Evolutionary conservation across 805 yeast species (phyloP).

Genomic region (Danielia reshetovae): DNA sequence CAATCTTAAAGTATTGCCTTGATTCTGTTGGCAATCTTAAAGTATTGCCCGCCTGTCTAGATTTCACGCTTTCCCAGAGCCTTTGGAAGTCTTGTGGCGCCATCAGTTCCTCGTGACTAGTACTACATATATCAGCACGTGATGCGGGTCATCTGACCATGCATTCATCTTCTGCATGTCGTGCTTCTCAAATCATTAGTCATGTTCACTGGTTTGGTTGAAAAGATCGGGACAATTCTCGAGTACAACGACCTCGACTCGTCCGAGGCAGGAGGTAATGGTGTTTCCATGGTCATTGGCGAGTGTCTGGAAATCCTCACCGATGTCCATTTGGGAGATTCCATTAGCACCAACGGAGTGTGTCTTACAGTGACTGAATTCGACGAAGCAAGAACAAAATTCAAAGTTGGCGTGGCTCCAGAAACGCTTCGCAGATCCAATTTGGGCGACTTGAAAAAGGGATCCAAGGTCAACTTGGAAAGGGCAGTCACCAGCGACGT

Average conservation of each 20-base stretch:
- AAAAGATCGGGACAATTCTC: conserved; percentile 65
- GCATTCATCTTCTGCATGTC: too few species aligned
- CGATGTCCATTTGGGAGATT: conserved; percentile 92
- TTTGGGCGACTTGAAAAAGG: conserved; percentile 55
- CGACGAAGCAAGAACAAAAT: conserved; percentile 40
- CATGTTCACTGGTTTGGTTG: conserved; percentile 96
- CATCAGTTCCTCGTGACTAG: too few species aligned
- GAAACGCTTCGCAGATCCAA: conserved; percentile 85
- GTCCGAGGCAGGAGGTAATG: conserved; percentile 61
- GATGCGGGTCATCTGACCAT: too few species aligned
- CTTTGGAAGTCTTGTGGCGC: too few species aligned
- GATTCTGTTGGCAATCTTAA: too few species aligned
- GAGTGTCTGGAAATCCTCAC: conserved; percentile 59
- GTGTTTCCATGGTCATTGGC: conserved; percentile 64
- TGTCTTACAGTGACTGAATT: conserved; percentile 93
- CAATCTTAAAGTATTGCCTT: too few species aligned
- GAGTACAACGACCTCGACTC: conserved; percentile 46
- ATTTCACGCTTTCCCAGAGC: too few species aligned
- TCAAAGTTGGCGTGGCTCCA: conserved; percentile 90
- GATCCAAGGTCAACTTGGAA: conserved; percentile 77
- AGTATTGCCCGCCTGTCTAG: too few species aligned
- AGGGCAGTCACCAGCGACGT: conserved; percentile 84
- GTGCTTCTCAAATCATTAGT: background rate
- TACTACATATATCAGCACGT: background rate
- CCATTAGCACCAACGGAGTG: conserved; percentile 83